Conservation (phyloP, 1,284 basidiomycete genomes). For the Xerocomus minutiporus region DNA sequence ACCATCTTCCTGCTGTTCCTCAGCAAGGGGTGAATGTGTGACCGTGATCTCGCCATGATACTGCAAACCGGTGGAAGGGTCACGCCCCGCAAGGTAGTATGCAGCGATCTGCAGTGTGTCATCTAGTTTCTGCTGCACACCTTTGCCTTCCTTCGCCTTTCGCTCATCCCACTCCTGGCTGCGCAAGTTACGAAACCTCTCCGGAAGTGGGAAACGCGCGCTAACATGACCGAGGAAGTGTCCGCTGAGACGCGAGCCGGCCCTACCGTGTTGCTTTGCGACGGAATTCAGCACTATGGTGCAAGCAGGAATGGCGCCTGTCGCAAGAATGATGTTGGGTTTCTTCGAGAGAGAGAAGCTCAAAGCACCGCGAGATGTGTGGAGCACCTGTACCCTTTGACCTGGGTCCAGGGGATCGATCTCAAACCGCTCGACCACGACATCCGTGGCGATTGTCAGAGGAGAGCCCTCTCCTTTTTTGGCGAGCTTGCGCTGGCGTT, state of each 20-base stretch:
- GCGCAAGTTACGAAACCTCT: background rate
- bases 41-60: constrained; percentile 7
- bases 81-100: constrained; percentile 7
- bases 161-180: background rate
- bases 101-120: constrained; percentile 1
- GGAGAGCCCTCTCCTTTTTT: constrained; percentile 10
- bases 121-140: background rate
- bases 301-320: constrained; percentile 22
- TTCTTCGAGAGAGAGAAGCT: constrained; percentile 12
- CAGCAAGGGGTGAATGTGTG: background rate
- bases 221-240: constrained; percentile 7
- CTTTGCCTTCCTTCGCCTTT: background rate
- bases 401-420: constrained; percentile 5
- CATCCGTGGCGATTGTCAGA: constrained; percentile 4
- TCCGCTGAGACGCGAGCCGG: constrained; percentile 7
- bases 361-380: constrained; percentile 12
- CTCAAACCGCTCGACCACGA: constrained; percentile 6
- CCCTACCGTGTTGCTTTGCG: constrained; percentile 4
- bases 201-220: constrained; percentile 7
- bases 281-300: constrained; percentile 24
- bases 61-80: constrained; percentile 1
- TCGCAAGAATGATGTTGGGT: constrained; percentile 25
- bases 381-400: constrained; percentile 5
- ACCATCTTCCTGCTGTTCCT: constrained; percentile 2
- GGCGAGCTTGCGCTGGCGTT: constrained; percentile 19